Evolutionary conservation across 805 yeast species (phyloP).

Genomic region (Aciculoconidium aculeatum): DNA sequence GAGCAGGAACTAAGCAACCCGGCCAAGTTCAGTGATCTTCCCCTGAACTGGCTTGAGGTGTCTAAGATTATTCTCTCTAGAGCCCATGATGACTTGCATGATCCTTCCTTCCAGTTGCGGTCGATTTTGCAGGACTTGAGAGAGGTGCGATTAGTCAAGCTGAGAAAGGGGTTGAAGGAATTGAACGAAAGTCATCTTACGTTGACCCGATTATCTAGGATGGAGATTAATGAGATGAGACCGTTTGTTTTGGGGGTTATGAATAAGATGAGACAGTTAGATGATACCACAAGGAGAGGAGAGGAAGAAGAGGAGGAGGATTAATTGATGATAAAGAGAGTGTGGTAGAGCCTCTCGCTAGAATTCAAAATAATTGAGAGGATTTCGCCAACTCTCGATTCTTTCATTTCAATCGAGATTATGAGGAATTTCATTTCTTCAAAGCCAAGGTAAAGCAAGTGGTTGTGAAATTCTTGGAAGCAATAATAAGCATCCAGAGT

Average conservation of each 20-base stretch:
- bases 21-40: conserved; percentile 61
- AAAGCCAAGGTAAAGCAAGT: too few relatives aligned
- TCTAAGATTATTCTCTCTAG: conserved; percentile 61
- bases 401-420: too few relatives aligned
- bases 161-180: conserved; percentile 70
- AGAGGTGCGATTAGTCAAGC: conserved; percentile 76
- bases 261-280: conserved; percentile 64
- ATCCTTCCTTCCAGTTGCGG: conserved; percentile 65
- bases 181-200: conserved; percentile 80
- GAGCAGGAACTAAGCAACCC: conserved; percentile 60
- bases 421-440: too few relatives aligned
- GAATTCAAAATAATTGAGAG: too few relatives aligned
- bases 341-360: background rate
- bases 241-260: conserved; percentile 78
- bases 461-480: too few relatives aligned
- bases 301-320: conserved; percentile 13
- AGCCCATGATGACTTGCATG: conserved; percentile 76
- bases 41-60: conserved; percentile 85
- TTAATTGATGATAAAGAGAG: background rate
- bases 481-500: too few relatives aligned
- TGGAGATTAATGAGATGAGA: conserved; percentile 85
- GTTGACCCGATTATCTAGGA: conserved; percentile 70
- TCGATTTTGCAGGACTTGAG: conserved; percentile 74
- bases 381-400: too few relatives aligned
- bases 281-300: conserved; percentile 20